Base-by-base conservation (phyloP, 345 rosid species). In the Noccaea bulbosa region DNA sequence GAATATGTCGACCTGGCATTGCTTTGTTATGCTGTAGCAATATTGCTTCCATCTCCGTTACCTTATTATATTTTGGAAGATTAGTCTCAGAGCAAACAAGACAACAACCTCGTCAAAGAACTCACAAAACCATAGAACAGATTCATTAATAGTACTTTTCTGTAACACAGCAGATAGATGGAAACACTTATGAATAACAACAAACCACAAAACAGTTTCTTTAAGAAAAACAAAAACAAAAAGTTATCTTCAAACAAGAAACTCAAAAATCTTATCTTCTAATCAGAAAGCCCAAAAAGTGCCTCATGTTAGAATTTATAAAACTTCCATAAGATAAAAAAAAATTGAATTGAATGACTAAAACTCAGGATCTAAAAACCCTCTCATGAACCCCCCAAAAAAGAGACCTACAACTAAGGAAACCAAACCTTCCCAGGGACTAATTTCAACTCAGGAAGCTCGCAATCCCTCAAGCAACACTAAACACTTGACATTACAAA, bases 1-100 rank as follows among this genome's bases (percentile, higher is more conserved):
- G 91, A 79, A 92, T 69, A 44, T 92, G 86, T 67, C 86, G 86
- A 61, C 80, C 67, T 30, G 97, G 98, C 96, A 95, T 89, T 56
- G 74, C 64, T 76, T 85, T 85, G 34, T 87, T 71, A 80, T 95
- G 89, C 67, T 87, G 90, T 81, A 79, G 89, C 85, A 95, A 71
- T 71, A 95, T 82, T 67, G 81, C 76, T 69, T 95, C 99, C 99
- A 95, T 92, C 88, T 92, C 99, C n/a, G 73, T 66, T 35, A 92
- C 99, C 99, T 92, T 72, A 43, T 67, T 2, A 64, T 4, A 47
- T 41, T 47, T 45, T 69, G 32, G 32, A 39, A 34, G 12, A 76
- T 69, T 40, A 63, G 60, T 12, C 53, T 12, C 60, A 69, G 17
- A 62, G 0, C 44, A 53, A 75, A 46, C 64, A 69, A 47, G 15